Conservation (phyloP, 1,139 yeast genomes). For the Blastobotrys petasosporus region DNA sequence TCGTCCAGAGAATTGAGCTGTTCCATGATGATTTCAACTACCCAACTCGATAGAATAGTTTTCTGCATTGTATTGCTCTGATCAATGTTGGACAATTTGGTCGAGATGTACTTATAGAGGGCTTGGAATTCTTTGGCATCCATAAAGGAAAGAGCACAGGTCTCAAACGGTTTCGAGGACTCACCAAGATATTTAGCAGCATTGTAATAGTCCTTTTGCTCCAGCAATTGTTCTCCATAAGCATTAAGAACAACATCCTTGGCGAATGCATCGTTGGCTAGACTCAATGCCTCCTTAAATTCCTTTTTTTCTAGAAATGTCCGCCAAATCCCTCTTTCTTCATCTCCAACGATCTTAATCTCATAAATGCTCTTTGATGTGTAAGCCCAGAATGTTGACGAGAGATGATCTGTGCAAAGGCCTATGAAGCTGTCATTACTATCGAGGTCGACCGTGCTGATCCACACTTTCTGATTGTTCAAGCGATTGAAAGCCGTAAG, state of each 20-base stretch:
- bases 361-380: slow-evolving; percentile 54
- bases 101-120: slow-evolving; percentile 50
- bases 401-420: slow-evolving; percentile 50
- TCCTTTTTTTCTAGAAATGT: slow-evolving; percentile 55
- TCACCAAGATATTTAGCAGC: slow-evolving; percentile 64
- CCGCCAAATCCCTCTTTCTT: slow-evolving; percentile 71
- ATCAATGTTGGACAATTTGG: slow-evolving; percentile 44
- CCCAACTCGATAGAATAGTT: slow-evolving; percentile 72
- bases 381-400: slow-evolving; percentile 57
- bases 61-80: slow-evolving; percentile 46
- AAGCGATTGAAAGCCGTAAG: slow-evolving; percentile 44
- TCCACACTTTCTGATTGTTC: slow-evolving; percentile 42
- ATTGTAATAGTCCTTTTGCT: slow-evolving; percentile 33
- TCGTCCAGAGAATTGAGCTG: slow-evolving; percentile 46
- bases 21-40: slow-evolving; percentile 60
- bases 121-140: slow-evolving; percentile 41
- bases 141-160: slow-evolving; percentile 58
- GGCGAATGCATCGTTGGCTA: slow-evolving; percentile 40
- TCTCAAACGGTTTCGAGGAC: slow-evolving; percentile 66
- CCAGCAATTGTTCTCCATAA: slow-evolving; percentile 55
- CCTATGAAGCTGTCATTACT: slow-evolving; percentile 47
- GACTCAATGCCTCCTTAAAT: slow-evolving; percentile 61
- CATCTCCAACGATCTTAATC: slow-evolving; percentile 56
- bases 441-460: slow-evolving; percentile 38
- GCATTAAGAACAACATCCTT: slow-evolving; percentile 53